Evolutionary conservation across 352 stramenopile genomes (phyloP).

Genomic region (Globisporangium nodosum): DNA sequence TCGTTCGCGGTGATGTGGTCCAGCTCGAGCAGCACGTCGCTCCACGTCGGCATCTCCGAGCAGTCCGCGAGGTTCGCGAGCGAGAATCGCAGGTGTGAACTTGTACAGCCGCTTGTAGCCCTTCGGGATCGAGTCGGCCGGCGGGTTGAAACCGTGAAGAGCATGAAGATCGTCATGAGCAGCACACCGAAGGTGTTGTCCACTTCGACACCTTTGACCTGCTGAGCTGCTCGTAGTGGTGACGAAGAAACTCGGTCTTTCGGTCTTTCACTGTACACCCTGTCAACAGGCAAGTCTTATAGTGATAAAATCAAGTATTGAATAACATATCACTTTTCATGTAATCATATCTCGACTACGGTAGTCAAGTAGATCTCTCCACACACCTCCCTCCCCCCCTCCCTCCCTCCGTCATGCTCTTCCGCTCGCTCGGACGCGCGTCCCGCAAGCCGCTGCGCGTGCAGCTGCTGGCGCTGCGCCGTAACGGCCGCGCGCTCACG

Average conservation of each 20-base stretch:
- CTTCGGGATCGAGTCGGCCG: conserved; percentile 15
- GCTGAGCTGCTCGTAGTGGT: too few species aligned
- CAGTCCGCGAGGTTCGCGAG: conserved; percentile 7
- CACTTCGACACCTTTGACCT: too few species aligned
- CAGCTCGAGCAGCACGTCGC: not conserved
- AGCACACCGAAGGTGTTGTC: conserved; percentile 1
- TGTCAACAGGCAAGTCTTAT: too few species aligned
- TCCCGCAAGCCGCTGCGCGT: conserved; percentile 18
- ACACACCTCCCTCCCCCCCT: not conserved
- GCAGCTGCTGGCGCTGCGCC: conserved; percentile 11
- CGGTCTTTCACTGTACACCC: too few species aligned
- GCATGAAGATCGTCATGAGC: conserved; percentile 26
- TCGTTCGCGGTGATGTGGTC: conserved; percentile 10
- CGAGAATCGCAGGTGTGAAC: not conserved
- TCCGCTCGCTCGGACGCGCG: conserved; percentile 16
- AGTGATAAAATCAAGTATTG: too few species aligned
- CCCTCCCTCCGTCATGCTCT: conserved; percentile 10
- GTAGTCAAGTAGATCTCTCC: too few species aligned
- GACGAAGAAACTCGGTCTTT: too few species aligned
- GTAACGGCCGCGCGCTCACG: conserved; percentile 12
- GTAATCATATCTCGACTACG: not conserved
- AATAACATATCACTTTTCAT: not conserved
- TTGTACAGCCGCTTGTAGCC: conserved; percentile 11
- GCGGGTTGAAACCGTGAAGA: conserved; percentile 42
- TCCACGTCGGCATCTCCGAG: not conserved